Conservation (phyloP, 1,284 basidiomycete species). For the Melampsora abietis-canadensis region DNA sequence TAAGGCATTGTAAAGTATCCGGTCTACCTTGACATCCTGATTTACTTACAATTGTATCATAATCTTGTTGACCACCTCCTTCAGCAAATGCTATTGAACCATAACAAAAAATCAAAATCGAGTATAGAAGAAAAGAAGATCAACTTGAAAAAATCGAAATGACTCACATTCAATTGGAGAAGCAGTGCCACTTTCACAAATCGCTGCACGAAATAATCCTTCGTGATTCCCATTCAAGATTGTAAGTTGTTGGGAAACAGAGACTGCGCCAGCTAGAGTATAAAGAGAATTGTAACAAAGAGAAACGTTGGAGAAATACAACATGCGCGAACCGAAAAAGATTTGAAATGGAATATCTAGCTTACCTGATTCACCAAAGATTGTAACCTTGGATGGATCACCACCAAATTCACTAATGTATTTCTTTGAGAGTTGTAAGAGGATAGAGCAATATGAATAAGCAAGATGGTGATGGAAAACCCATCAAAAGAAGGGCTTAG, state of each 20-base stretch:
- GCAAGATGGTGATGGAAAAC: too few relatives aligned
- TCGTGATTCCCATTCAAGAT: conserved; percentile 21
- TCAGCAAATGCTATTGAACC: not conserved
- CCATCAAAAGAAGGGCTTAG: not conserved
- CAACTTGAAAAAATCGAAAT: too few relatives aligned
- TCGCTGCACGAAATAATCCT: conserved; percentile 37
- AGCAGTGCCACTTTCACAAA: conserved; percentile 38
- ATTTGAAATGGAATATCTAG: not conserved
- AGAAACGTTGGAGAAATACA: not conserved
- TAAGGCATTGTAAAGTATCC: not conserved
- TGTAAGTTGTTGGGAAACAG: conserved; percentile 32
- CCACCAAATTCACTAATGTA: conserved; percentile 47
- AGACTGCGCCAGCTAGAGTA: conserved; percentile 31
- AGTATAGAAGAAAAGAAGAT: not conserved
- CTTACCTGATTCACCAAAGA: conserved; percentile 41
- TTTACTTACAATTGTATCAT: not conserved
- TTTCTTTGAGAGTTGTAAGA: not conserved
- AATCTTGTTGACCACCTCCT: not conserved
- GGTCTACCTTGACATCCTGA: not conserved
- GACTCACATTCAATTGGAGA: conserved; percentile 18
- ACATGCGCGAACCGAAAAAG: not conserved
- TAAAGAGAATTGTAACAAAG: not conserved
- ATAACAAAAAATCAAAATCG: not conserved
- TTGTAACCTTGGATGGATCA: conserved; percentile 51
- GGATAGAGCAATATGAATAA: too few relatives aligned